Conservation (phyloP, 805 yeast species). For the Maudiozyma saulgeensis region DNA sequence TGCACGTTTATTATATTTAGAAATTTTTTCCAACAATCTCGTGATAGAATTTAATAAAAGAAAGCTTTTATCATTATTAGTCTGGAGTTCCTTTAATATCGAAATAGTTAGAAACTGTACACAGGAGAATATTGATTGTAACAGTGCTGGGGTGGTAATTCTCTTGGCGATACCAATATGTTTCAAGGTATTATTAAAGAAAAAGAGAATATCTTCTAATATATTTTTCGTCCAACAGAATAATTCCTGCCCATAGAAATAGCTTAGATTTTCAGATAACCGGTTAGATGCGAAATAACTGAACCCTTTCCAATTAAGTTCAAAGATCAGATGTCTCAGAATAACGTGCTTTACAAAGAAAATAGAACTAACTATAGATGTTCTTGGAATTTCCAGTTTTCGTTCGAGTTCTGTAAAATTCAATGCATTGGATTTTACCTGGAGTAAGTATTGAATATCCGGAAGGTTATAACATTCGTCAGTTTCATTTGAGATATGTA, state of each 20-base stretch:
- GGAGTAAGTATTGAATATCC: background rate
- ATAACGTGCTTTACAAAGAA: background rate
- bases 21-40: background rate
- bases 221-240: background rate
- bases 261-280: background rate
- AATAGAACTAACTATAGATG: background rate
- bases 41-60: background rate
- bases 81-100: background rate
- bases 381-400: background rate
- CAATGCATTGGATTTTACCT: background rate
- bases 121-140: background rate
- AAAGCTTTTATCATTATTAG: background rate
- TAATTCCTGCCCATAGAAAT: background rate
- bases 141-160: background rate
- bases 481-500: background rate
- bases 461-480: background rate
- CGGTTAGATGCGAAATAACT: background rate
- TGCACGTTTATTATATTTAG: background rate
- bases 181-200: background rate
- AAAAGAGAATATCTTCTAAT: background rate
- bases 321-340: background rate
- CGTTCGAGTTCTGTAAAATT: background rate
- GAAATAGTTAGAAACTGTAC: background rate
- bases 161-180: background rate
- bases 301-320: background rate